These are phyloP conservation scores for Lasiodiplodia sp. DNA, from an alignment of 2,329 filamentous ascomycete genomes.

Conservation along the genomic window DNA sequence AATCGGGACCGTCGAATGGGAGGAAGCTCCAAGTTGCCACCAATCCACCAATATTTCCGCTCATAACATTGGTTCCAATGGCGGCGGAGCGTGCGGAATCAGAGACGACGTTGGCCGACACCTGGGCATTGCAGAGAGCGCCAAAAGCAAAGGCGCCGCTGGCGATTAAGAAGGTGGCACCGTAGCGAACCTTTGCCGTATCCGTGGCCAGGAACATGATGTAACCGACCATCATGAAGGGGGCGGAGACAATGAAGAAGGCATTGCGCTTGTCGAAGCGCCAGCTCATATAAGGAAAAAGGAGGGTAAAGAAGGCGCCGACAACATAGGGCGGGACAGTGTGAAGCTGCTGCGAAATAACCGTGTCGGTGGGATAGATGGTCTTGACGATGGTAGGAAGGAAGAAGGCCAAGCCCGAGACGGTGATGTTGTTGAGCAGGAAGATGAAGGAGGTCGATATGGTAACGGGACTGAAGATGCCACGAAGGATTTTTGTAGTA, in stretches of 20 bases:
- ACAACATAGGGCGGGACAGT: constrained; percentile 76
- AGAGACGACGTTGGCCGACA: constrained; percentile 73
- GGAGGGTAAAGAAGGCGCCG: constrained; percentile 70
- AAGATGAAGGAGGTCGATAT: constrained; percentile 66
- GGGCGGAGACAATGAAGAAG: constrained; percentile 67
- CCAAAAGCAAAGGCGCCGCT: constrained; percentile 70
- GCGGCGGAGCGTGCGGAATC: constrained; percentile 73
- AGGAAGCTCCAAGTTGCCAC: constrained; percentile 72
- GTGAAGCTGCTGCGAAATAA: constrained; percentile 71
- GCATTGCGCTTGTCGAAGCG: constrained; percentile 65
- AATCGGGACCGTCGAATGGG: constrained; percentile 69
- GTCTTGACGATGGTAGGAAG: constrained; percentile 72
- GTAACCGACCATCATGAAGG: constrained; percentile 73
- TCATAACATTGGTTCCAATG: constrained; percentile 73
- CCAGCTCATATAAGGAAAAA: constrained; percentile 69
- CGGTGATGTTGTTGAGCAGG: constrained; percentile 72
- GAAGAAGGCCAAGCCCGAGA: constrained; percentile 75
- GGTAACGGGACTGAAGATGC: constrained; percentile 70
- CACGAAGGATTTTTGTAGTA: constrained; percentile 64
- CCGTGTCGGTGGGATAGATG: constrained; percentile 67
- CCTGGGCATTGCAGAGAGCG: constrained; percentile 71
- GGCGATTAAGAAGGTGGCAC: constrained; percentile 73
- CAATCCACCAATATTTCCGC: constrained; percentile 75
- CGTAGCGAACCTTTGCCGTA: constrained; percentile 64
- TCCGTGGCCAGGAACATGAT: constrained; percentile 71